Conservation (phyloP, 148 eudicot species). For the Spergularia marina region DNA sequence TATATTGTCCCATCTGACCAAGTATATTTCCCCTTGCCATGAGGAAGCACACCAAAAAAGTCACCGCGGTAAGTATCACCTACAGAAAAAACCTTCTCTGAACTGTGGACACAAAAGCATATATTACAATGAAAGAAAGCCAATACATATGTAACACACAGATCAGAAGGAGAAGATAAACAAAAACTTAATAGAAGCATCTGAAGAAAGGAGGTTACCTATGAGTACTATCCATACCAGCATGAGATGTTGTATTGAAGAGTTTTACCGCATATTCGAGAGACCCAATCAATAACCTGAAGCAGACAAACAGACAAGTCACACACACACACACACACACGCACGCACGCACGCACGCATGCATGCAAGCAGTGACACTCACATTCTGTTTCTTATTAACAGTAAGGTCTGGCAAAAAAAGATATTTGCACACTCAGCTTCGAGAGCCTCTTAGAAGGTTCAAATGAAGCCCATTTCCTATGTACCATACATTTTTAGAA, state of each 20-base stretch:
- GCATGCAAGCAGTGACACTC: not conserved
- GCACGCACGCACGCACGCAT: no score
- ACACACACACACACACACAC: no score
- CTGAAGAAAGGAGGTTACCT: slow-evolving; percentile 30
- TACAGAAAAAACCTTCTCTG: slow-evolving; percentile 48
- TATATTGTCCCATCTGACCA: slow-evolving; percentile 84
- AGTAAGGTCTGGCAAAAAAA: not conserved
- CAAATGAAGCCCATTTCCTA: no score
- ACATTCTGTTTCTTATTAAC: not conserved
- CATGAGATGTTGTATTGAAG: not conserved
- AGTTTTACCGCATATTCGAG: not conserved
- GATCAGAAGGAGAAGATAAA: not conserved
- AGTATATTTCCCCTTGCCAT: slow-evolving; percentile 82
- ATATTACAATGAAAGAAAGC: not conserved
- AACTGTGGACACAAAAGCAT: slow-evolving; percentile 27
- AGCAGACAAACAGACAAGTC: slow-evolving; percentile 5
- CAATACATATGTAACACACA: not conserved
- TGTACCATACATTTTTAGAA: not conserved
- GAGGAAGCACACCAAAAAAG: slow-evolving; percentile 52
- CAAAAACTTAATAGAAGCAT: not conserved
- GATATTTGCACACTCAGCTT: no score
- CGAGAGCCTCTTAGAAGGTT: not conserved
- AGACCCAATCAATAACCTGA: slow-evolving; percentile 20
- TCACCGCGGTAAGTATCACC: slow-evolving; percentile 72
- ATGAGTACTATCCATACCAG: slow-evolving; percentile 42